A percentile compares a stretch with the other conserved stretches of the same genome.
phyloP scores from a whole-genome alignment of 2,329 filamentous ascomycete genomes.

The Stagonosporopsis rhizophila region DNA sequence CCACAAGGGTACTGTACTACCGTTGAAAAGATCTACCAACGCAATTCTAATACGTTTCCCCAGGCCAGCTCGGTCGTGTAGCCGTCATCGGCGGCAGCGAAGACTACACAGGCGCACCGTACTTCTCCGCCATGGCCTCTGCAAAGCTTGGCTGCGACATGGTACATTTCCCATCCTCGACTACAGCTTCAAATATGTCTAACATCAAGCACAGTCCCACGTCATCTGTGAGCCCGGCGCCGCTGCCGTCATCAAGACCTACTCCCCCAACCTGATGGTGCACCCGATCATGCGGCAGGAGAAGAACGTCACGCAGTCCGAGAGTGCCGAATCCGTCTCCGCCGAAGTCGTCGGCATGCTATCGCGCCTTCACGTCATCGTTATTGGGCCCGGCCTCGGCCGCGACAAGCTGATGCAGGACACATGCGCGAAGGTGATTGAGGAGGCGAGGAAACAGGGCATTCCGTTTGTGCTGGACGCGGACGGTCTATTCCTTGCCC shows the following conservation, averaged over 20 bases:
- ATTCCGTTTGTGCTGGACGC: slow-evolving; percentile 91
- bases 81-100: slow-evolving; percentile 94
- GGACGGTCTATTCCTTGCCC: slow-evolving; percentile 82
- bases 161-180: slow-evolving; percentile 59
- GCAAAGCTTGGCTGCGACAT: slow-evolving; percentile 89
- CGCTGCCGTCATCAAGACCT: slow-evolving; percentile 88
- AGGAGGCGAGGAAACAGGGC: slow-evolving; percentile 72
- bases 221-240: slow-evolving; percentile 94
- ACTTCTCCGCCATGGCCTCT: slow-evolving; percentile 97
- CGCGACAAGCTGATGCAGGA: slow-evolving; percentile 90
- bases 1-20: slow-evolving; percentile 77
- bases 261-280: slow-evolving; percentile 98
- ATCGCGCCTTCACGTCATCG: slow-evolving; percentile 85
- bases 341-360: slow-evolving; percentile 79
- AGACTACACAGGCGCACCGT: slow-evolving; percentile 96
- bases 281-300: slow-evolving; percentile 92
- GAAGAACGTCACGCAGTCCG: slow-evolving; percentile 61
- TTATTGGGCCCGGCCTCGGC: slow-evolving; percentile 90
- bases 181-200: slow-evolving; percentile 13
- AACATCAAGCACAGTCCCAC: slow-evolving; percentile 68
- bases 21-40: background rate
- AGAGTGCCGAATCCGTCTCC: slow-evolving; percentile 69
- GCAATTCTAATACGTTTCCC: slow-evolving; percentile 20
- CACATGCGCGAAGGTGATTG: slow-evolving; percentile 79
- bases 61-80: slow-evolving; percentile 89